These are phyloP conservation scores for Epichloe typhina DNA, from an alignment of 2,329 filamentous ascomycete species.

Conservation along the genomic window DNA sequence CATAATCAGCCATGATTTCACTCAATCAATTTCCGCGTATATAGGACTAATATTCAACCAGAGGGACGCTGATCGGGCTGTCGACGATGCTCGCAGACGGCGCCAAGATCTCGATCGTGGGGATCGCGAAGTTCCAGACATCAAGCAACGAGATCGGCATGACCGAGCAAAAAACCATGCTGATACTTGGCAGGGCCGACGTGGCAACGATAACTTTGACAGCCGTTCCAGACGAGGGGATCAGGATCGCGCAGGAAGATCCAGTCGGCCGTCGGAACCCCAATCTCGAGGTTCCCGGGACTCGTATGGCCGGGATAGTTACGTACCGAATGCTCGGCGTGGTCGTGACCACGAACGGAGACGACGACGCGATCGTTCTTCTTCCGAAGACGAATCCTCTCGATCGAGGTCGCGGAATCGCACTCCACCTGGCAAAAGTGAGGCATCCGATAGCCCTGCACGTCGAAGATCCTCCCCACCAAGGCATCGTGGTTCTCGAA, in stretches of 20 bases:
- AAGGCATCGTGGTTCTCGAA: conserved; percentile 20
- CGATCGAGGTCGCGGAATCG: conserved; percentile 22
- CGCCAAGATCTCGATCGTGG: conserved; percentile 59
- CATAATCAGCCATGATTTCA: not conserved
- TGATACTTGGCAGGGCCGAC: conserved; percentile 41
- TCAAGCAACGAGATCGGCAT: conserved; percentile 52
- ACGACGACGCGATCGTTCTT: conserved; percentile 20
- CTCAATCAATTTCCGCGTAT: not conserved
- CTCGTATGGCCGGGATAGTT: conserved; percentile 35
- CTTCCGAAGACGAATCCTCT: conserved; percentile 18
- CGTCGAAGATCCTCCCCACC: conserved; percentile 22
- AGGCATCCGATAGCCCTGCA: conserved; percentile 20
- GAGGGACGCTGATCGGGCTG: conserved; percentile 72
- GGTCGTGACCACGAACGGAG: conserved; percentile 25
- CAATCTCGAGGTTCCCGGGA: conserved; percentile 30
- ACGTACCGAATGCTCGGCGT: conserved; percentile 34
- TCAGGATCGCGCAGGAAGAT: conserved; percentile 29
- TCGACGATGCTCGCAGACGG: conserved; percentile 58
- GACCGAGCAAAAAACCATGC: conserved; percentile 38
- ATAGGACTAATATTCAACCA: conserved; percentile 19
- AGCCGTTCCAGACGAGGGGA: conserved; percentile 27
- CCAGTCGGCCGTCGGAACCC: conserved; percentile 35
- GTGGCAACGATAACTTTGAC: conserved; percentile 37
- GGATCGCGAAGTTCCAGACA: conserved; percentile 54
- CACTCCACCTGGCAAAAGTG: conserved; percentile 17